Evolutionary conservation across 2,329 filamentous ascomycete species (phyloP), one percentile per base, ranked within the genome.

Genomic region (Aspergillus jensenii): DNA sequence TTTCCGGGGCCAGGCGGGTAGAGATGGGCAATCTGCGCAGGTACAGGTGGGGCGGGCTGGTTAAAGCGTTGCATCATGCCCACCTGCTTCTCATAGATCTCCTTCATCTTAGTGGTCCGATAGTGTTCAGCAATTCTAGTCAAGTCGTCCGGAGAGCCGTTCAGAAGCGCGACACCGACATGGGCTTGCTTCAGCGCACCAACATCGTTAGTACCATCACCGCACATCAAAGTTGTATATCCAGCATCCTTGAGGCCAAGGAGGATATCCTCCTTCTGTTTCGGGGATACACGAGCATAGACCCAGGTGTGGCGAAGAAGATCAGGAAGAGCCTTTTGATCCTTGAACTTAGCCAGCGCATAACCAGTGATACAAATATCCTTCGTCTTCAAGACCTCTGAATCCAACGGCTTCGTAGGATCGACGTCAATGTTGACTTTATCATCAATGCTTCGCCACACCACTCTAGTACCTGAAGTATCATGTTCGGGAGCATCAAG

Each of bases 251-350:
- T 97, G 61, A 98, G 85, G 39, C 95, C 95, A 21, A 96, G 85
- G n/a, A 99, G 83, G 70, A 99, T 98, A 55, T 98, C 93, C 76
- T 99, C 95, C 80, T 99, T 99, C 71, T 99, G 95, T 82, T 96
- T 97, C 8, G 95, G 95, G 1, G 95, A 99, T 9, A 99, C 95
- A 70, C 95, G 91, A 65, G 95, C 95, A 72, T 99, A 99, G 4
- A 99, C 95, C 95, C 95, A 99, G 14, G 93, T 87, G 76, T 98
- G 85, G 50, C 93, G 89, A 33, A 98, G 83, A 51, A 99, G 82
- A 55, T 90, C 85, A 53, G 84, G 81, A 77, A 93, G 89, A 49
- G 87, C 91, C 56, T 84, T 76, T 71, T 96, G 89, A 56, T 85
- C 90, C 76, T 90, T 90, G 81, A 96, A 96, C 74, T 96, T 95